Conservation (phyloP, 2,329 filamentous ascomycete species). For the Phaeosphaeria sp. region DNA sequence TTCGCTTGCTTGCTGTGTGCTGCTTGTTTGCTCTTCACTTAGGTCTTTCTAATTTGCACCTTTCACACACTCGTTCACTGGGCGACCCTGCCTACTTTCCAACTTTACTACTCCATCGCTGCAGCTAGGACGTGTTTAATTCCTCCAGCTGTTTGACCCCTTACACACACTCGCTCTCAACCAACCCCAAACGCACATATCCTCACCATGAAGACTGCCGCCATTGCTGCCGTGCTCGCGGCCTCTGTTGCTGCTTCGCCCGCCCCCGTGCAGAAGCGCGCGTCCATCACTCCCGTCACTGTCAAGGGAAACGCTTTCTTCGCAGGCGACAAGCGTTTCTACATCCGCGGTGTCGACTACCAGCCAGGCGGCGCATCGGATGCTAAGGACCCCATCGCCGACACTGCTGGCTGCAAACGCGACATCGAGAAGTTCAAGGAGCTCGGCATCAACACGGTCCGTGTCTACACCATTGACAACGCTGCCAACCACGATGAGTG, state of each 20-base stretch:
- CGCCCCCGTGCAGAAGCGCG: slow-evolving; percentile 46
- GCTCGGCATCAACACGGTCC: slow-evolving; percentile 87
- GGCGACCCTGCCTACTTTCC: slow-evolving; percentile 20
- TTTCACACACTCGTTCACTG: slow-evolving; percentile 29
- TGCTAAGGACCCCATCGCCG: slow-evolving; percentile 76
- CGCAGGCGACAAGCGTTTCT: slow-evolving; percentile 66
- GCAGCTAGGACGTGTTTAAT: slow-evolving; percentile 5
- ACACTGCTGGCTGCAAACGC: slow-evolving; percentile 72
- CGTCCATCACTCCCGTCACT: slow-evolving; percentile 60
- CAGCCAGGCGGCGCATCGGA: slow-evolving; percentile 69
- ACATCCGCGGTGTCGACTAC: slow-evolving; percentile 69
- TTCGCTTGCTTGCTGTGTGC: slow-evolving; percentile 5
- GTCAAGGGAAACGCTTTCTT: slow-evolving; percentile 73
- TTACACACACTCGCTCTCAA: slow-evolving; percentile 7
- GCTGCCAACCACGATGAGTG: slow-evolving; percentile 79
- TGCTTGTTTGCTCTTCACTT: slow-evolving; percentile 3
- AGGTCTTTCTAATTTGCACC: slow-evolving; percentile 19
- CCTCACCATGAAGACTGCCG: slow-evolving; percentile 60
- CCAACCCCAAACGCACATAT: slow-evolving; percentile 12
- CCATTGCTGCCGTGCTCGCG: slow-evolving; percentile 55
- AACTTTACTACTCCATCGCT: slow-evolving; percentile 14
- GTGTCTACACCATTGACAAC: slow-evolving; percentile 94
- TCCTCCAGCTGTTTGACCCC: background rate
- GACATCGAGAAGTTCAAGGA: slow-evolving; percentile 84
- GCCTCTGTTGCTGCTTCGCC: slow-evolving; percentile 55